Conservation (phyloP, 225 moss, liverwort and hornwort species). For the Physcomitrium patens region DNA sequence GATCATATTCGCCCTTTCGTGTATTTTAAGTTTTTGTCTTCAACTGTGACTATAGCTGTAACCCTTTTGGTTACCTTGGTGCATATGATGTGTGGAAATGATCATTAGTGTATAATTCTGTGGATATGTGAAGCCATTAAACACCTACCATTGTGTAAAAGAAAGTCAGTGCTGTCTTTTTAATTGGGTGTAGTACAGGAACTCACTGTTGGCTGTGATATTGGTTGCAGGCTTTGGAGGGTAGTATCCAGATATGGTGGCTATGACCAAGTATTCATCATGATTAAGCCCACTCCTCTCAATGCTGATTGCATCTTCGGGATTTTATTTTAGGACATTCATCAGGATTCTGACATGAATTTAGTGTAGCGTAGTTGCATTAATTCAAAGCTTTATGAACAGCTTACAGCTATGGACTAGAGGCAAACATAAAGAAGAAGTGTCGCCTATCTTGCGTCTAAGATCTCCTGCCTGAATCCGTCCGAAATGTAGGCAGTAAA, state of each 20-base stretch:
- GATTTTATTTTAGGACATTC: background rate
- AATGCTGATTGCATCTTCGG: background rate
- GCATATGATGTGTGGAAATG: background rate
- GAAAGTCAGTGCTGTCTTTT: background rate
- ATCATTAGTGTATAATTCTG: too few species aligned
- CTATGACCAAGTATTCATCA: slow-evolving; percentile 82
- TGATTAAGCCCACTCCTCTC: background rate
- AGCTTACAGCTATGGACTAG: background rate
- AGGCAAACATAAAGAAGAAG: background rate
- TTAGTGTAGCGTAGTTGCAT: background rate
- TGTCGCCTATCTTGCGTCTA: background rate
- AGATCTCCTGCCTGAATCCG: slow-evolving; percentile 1
- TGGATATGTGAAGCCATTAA: background rate
- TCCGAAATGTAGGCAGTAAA: slow-evolving; percentile 5
- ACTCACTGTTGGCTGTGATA: background rate
- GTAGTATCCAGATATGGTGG: slow-evolving; percentile 94
- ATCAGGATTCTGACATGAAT: slow-evolving; percentile 3
- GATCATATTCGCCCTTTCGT: background rate
- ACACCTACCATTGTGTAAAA: background rate
- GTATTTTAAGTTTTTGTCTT: background rate
- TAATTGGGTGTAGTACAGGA: background rate
- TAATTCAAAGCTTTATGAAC: slow-evolving; percentile 12
- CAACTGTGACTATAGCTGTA: background rate
- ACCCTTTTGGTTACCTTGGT: background rate
- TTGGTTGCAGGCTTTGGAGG: slow-evolving; percentile 83